A percentile compares a stretch with the other conserved stretches of the same genome.
These are phyloP conservation scores for Talaromyces sp. DNA, from an alignment of 2,329 filamentous ascomycete species.

Conservation along the genomic window DNA sequence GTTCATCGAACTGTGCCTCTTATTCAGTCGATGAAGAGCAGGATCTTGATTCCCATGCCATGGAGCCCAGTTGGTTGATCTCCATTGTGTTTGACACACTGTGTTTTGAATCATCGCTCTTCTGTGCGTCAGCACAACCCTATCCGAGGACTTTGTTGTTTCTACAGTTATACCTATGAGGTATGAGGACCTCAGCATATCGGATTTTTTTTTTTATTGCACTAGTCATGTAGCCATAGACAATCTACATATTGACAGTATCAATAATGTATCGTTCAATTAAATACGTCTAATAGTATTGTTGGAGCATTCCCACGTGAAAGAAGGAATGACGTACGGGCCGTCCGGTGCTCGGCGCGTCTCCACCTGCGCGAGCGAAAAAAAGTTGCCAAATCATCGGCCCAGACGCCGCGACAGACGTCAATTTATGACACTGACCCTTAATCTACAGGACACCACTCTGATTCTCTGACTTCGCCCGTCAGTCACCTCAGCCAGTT, in stretches of 20 bases:
- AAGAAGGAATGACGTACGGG: background rate
- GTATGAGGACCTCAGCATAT: background rate
- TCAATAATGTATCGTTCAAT: background rate
- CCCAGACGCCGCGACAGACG: background rate
- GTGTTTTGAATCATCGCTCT: background rate
- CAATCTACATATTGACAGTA: background rate
- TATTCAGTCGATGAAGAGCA: conserved; percentile 94
- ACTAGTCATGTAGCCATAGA: background rate
- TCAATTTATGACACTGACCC: conserved; percentile 5
- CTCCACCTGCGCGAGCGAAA: background rate
- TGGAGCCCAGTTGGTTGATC: conserved; percentile 85
- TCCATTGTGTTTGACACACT: too few relatives aligned
- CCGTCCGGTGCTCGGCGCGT: background rate
- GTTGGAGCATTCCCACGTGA: background rate
- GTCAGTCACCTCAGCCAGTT: background rate
- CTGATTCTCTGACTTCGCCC: background rate
- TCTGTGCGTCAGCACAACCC: background rate
- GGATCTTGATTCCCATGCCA: conserved; percentile 88
- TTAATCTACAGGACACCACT: background rate
- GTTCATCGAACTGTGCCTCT: conserved; percentile 98
- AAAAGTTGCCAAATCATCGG: conserved; percentile 11
- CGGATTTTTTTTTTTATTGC: background rate
- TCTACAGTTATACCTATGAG: background rate
- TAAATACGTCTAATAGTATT: too few relatives aligned
- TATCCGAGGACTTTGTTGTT: background rate